Evolutionary conservation across 768 basidiomycete species (phyloP).

Genomic region (Macrolepiota dolichaula): DNA sequence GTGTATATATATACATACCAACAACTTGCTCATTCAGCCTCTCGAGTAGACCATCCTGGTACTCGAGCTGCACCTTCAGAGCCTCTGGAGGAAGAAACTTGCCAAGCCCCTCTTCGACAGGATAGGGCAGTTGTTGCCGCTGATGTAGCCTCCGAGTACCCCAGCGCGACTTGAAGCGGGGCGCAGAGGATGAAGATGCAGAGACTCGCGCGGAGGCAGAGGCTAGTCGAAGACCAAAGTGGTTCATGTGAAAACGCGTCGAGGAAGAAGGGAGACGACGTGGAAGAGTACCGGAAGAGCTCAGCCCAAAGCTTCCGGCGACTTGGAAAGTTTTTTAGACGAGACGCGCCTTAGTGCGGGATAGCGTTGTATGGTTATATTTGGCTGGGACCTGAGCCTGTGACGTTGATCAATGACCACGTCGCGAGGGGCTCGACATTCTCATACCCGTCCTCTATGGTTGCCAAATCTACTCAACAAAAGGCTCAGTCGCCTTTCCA

Average conservation of each 20-base stretch:
- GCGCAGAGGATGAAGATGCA: conserved; percentile 14
- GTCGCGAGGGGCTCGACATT: conserved; percentile 22
- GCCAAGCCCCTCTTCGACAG: conserved; percentile 68
- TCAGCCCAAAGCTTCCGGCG: not conserved
- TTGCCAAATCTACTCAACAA: conserved; percentile 29
- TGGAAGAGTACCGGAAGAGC: conserved; percentile 1
- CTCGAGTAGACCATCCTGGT: conserved; percentile 79
- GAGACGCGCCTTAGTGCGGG: conserved; percentile 12
- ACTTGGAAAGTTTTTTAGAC: conserved; percentile 11
- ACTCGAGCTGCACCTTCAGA: conserved; percentile 72
- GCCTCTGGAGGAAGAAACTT: conserved; percentile 75
- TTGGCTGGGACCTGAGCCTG: conserved; percentile 27
- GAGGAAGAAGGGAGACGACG: not conserved
- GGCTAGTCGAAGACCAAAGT: conserved; percentile 28
- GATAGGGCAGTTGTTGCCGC: conserved; percentile 58
- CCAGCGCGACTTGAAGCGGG: conserved; percentile 21
- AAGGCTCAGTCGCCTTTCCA: conserved; percentile 32
- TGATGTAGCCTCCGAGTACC: conserved; percentile 44
- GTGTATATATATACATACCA: conserved; percentile 40
- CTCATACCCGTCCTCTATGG: conserved; percentile 23
- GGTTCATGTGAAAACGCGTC: conserved; percentile 13
- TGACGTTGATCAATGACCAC: conserved; percentile 24
- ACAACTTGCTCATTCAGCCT: conserved; percentile 72
- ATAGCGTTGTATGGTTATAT: conserved; percentile 24
- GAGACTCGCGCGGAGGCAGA: conserved; percentile 22